Evolutionary conservation across 164 flowering plant genomes (phyloP), one percentile per base, ranked within the genome.

Genomic region (Chimonanthus salicifolius): DNA sequence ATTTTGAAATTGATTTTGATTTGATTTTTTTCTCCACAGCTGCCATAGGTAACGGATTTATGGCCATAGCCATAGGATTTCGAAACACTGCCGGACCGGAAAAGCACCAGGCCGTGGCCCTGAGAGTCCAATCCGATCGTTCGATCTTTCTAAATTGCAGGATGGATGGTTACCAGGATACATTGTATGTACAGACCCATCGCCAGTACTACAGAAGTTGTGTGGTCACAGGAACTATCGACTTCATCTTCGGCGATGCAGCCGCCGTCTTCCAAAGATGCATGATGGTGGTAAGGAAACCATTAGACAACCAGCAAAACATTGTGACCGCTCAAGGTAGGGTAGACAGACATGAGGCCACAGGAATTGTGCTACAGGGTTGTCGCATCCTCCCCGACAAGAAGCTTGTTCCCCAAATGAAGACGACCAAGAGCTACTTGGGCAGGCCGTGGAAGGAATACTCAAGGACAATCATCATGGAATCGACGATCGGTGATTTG

Each of bases 21-120:
- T 51, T 54, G 10, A 9, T 43, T 44, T 54, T 74, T 21, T 60
- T 72, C 4, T 8, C 11, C 74, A 76, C 84, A 91, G 97, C 79
- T 49, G 84, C 86, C 2, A 33, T 72, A 2, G 91, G 86, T 46
- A 83, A 84, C 7, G 68, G 73, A 44, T 91, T 91, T 84, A 78
- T 83, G 20, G 97, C 87, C 1, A 78, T 67, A 74, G 76, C 78
- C 75, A 85, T 90, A 44, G 87, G 94, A 16, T 84, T 91, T 51
- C 82, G 84, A 74, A 91, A 91, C 85, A 67, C 85, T 0, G 91
- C 92, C 0, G 96, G 96, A 3, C 67, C 91, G 6, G 78, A 47
- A 49, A 84, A 84, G 60, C 88, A 85, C 70, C 97, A 90, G 71
- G 94, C 97, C 0, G 92, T 87, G 64, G 94, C 97, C 3, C 64